Percentiles rank a stretch among this genome's conserved stretches.
phyloP scores from a whole-genome alignment of 2,329 filamentous ascomycete genomes.

The Colletotrichum plurivorum region DNA sequence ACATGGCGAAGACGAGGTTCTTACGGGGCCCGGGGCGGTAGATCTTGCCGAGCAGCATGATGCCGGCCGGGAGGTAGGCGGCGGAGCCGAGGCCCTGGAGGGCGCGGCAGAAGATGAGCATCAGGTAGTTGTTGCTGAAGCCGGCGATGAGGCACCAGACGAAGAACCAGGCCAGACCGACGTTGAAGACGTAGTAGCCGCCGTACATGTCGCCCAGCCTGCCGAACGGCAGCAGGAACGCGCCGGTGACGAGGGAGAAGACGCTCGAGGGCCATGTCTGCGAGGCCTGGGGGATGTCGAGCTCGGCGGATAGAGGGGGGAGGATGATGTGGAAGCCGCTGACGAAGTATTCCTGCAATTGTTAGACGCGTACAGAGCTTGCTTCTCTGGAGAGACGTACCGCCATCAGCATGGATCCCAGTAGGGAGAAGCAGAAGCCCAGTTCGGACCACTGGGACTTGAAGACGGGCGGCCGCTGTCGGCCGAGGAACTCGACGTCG shows the following conservation, averaged over 20 bases:
- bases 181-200: slow-evolving; percentile 71
- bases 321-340: slow-evolving; percentile 83
- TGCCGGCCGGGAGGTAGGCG: slow-evolving; percentile 78
- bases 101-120: slow-evolving; percentile 82
- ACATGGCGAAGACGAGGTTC: slow-evolving; percentile 75
- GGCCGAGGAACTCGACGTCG: slow-evolving; percentile 72
- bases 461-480: slow-evolving; percentile 72
- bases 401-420: slow-evolving; percentile 74
- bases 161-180: slow-evolving; percentile 74
- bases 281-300: slow-evolving; percentile 74
- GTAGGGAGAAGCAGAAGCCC: slow-evolving; percentile 73
- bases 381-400: slow-evolving; percentile 48
- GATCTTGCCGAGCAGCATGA: slow-evolving; percentile 77
- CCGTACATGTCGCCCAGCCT: slow-evolving; percentile 75
- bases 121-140: slow-evolving; percentile 76
- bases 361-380: background rate
- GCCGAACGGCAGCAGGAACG: slow-evolving; percentile 75
- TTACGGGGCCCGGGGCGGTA: slow-evolving; percentile 81
- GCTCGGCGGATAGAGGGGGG: slow-evolving; percentile 72
- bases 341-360: slow-evolving; percentile 77
- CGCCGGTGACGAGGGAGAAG: slow-evolving; percentile 70
- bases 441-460: slow-evolving; percentile 67
- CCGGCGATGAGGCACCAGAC: slow-evolving; percentile 79
- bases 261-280: slow-evolving; percentile 76
- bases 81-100: slow-evolving; percentile 82